phyloP scores from a whole-genome alignment of 2,329 filamentous ascomycete species.

The Penicillium sp. region DNA sequence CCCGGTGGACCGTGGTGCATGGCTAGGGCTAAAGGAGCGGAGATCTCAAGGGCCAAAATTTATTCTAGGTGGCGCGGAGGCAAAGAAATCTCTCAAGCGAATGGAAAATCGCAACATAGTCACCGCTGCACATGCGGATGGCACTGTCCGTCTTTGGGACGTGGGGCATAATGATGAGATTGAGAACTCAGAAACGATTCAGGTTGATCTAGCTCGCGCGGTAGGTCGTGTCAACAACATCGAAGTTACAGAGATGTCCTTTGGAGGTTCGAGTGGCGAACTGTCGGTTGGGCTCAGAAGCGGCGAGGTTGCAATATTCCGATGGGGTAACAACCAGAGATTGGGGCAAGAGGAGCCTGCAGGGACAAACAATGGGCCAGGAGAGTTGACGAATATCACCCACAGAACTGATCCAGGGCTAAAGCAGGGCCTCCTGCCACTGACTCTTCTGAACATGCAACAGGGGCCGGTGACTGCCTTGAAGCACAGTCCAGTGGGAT shows the following conservation, averaged over 20 bases:
- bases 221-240: conserved; percentile 79
- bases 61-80: conserved; percentile 78
- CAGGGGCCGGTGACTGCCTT: conserved; percentile 80
- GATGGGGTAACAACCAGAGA: conserved; percentile 82
- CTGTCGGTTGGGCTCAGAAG: conserved; percentile 78
- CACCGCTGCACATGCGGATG: conserved; percentile 86
- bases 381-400: conserved; percentile 75
- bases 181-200: conserved; percentile 79
- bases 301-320: conserved; percentile 86
- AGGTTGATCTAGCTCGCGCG: conserved; percentile 84
- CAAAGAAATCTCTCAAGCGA: conserved; percentile 70
- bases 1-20: conserved; percentile 75
- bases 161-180: conserved; percentile 90
- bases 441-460: conserved; percentile 80
- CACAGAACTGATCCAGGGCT: conserved; percentile 73
- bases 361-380: conserved; percentile 63
- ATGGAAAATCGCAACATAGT: conserved; percentile 85
- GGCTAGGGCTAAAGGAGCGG: conserved; percentile 89
- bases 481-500: conserved; percentile 89
- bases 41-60: conserved; percentile 78
- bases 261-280: conserved; percentile 82
- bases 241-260: conserved; percentile 76
- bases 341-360: conserved; percentile 67
- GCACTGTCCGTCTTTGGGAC: conserved; percentile 92
- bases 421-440: conserved; percentile 80